Base-by-base conservation (phyloP, 129 eudicot species). In the Chrysanthemum seticuspe region DNA sequence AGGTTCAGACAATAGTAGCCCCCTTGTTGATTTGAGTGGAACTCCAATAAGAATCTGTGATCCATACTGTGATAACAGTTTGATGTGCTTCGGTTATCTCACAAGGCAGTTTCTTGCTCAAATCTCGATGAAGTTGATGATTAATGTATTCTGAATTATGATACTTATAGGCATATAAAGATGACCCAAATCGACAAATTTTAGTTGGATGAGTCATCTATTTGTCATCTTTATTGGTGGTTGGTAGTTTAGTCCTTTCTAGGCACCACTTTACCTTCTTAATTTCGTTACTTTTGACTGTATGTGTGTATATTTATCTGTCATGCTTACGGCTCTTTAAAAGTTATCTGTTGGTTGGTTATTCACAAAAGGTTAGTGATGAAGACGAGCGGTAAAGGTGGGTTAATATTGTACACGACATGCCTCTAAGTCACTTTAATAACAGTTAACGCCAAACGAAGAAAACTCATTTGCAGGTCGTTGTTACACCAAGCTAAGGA, bases 171-270 rank as follows among this genome's bases (percentile, higher is more conserved):
- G 76, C 61, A 65, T 71, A 71, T 21, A 72, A 69, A 66, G 75
- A 13, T 54, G 55, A 15, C 13, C 54, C 16, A 45, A 47, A n/a
- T 31, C 3, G 18, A 59, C 18, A 60, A 60, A 15, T 65, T 59
- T 52, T 68, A 45, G 76, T 53, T 79, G 79, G 75, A 67, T 79
- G 81, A 83, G 76, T 83, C 84, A 75, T 83, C 34, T 48, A 13
- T 44, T 19, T 31, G 57, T 79, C 81, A 74, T 81, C 45, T 31
- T 65, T 12, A 36, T 47, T 27, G 74, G 48, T 58, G 68, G 74
- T 68, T 67, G 61, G 68, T 58, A 67, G 67, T 67, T 76, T 58
- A 76, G 19, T 45, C 55, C 40, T 67, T 67, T 76, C 11, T 23
- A 34, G 73, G 78, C 62, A 73, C 15, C 40, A 14, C 48, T 55